phyloP scores from a whole-genome alignment of 1,139 yeast species.

The Torulaspora globosa region DNA sequence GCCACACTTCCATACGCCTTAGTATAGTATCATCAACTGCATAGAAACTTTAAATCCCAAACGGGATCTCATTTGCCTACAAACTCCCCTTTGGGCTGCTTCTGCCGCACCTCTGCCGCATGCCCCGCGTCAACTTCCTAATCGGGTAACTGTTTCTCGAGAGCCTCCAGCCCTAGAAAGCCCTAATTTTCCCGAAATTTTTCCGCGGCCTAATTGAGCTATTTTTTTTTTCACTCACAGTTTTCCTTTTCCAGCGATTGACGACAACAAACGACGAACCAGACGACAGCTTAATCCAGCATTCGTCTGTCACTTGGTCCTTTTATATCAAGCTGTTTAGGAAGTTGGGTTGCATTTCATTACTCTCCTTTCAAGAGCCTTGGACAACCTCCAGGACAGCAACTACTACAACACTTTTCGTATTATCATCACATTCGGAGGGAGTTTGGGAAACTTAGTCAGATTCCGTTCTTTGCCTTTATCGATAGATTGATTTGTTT shows the following conservation, averaged over 20 bases:
- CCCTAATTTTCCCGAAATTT: slow-evolving; percentile 3
- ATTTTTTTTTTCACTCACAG: slow-evolving; percentile 10
- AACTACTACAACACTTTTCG: slow-evolving; percentile 12
- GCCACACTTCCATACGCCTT: too few species aligned
- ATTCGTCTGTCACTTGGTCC: slow-evolving; percentile 1
- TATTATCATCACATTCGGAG: slow-evolving; percentile 2
- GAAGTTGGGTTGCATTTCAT: too few species aligned
- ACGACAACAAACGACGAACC: slow-evolving; percentile 8
- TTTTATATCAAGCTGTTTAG: slow-evolving; percentile 3
- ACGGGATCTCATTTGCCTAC: neutral
- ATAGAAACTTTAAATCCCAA: neutral
- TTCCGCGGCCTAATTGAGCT: slow-evolving; percentile 2
- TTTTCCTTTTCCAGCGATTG: slow-evolving; percentile 6
- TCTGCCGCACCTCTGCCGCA: neutral
- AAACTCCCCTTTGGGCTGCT: neutral
- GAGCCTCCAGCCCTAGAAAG: neutral
- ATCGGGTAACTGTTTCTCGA: neutral
- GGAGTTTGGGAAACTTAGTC: neutral
- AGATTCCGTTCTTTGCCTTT: neutral
- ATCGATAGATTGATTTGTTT: slow-evolving; percentile 5
- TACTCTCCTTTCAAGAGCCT: slow-evolving; percentile 4
- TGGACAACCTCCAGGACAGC: slow-evolving; percentile 14
- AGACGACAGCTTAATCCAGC: slow-evolving; percentile 3
- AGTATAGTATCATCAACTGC: too few species aligned
- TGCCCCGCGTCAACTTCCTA: slow-evolving; percentile 2